These are phyloP conservation scores for Microglena sp. DNA, from an alignment of 139 green algal species.

Conservation along the genomic window DNA sequence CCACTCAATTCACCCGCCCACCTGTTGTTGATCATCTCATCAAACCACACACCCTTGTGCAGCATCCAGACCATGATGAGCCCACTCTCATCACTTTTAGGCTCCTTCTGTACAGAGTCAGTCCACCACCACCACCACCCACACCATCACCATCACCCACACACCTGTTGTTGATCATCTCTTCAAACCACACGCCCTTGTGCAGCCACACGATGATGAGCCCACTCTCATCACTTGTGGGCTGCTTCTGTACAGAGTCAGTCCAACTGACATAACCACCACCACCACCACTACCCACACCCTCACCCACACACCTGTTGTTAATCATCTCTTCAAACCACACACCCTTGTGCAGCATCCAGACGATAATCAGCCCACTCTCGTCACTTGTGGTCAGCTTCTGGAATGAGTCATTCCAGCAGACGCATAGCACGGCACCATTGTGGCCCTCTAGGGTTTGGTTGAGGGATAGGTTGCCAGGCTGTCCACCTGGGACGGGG, in stretches of 20 bases:
- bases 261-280: constrained; percentile 64
- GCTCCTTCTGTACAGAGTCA: constrained; percentile 64
- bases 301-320: constrained; percentile 46
- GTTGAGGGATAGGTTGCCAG: constrained; percentile 52
- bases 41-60: constrained; percentile 68
- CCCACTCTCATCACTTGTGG: constrained; percentile 65
- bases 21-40: constrained; percentile 86
- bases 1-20: constrained; percentile 8
- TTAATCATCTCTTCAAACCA: constrained; percentile 91
- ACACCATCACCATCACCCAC: not conserved
- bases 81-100: constrained; percentile 61
- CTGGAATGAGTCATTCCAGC: constrained; percentile 68
- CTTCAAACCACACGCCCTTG: constrained; percentile 76
- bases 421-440: constrained; percentile 41
- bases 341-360: constrained; percentile 67
- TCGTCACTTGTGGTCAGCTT: constrained; percentile 79
- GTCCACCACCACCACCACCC: constrained; percentile 68
- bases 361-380: constrained; percentile 78
- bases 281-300: constrained; percentile 64
- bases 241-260: constrained; percentile 66
- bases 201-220: constrained; percentile 85
- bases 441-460: constrained; percentile 74
- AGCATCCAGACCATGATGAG: constrained; percentile 82
- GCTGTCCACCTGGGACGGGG: constrained; percentile 5
- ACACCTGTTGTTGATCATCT: constrained; percentile 86